phyloP scores from a whole-genome alignment of 352 stramenopile genomes.

The Pelagophyceae sp. region DNA sequence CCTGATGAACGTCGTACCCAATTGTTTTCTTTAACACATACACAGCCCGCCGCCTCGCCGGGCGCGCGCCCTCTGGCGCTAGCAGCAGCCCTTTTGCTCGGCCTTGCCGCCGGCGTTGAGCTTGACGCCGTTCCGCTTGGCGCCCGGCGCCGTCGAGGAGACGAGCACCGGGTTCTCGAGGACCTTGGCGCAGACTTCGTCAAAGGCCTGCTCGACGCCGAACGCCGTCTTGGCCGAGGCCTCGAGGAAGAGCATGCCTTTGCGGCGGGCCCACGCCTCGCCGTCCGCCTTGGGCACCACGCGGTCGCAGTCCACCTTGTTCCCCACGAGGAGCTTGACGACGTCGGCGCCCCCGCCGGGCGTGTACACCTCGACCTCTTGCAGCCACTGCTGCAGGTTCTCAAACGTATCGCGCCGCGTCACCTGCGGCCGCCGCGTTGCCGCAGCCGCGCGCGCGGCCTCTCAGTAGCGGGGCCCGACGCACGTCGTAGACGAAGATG shows the following conservation, averaged over 20 bases:
- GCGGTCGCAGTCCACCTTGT: constrained; percentile 84
- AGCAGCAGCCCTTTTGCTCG: background rate
- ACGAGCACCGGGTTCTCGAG: constrained; percentile 56
- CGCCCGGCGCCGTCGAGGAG: constrained; percentile 30
- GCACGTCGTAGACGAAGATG: constrained; percentile 59
- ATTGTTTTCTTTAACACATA: too few relatives aligned
- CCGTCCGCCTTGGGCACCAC: constrained; percentile 81
- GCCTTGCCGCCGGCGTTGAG: background rate
- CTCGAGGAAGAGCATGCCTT: constrained; percentile 95
- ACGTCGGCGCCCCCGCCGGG: constrained; percentile 83
- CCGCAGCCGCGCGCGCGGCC: constrained; percentile 63
- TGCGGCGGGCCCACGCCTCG: constrained; percentile 86
- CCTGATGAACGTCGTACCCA: too few relatives aligned
- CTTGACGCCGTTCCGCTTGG: background rate
- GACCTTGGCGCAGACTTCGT: constrained; percentile 95
- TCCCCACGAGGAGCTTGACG: constrained; percentile 93
- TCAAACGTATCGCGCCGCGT: constrained; percentile 91
- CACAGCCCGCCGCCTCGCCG: too few relatives aligned
- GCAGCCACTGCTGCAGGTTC: constrained; percentile 91
- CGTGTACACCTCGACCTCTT: constrained; percentile 94
- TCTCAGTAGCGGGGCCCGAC: too few relatives aligned
- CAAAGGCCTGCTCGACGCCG: constrained; percentile 64
- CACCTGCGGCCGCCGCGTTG: too few relatives aligned
- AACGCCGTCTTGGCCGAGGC: constrained; percentile 39
- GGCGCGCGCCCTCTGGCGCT: too few relatives aligned